These are phyloP conservation scores for Aspergillus cejpii DNA, from an alignment of 2,329 filamentous ascomycete genomes.

Conservation along the genomic window DNA sequence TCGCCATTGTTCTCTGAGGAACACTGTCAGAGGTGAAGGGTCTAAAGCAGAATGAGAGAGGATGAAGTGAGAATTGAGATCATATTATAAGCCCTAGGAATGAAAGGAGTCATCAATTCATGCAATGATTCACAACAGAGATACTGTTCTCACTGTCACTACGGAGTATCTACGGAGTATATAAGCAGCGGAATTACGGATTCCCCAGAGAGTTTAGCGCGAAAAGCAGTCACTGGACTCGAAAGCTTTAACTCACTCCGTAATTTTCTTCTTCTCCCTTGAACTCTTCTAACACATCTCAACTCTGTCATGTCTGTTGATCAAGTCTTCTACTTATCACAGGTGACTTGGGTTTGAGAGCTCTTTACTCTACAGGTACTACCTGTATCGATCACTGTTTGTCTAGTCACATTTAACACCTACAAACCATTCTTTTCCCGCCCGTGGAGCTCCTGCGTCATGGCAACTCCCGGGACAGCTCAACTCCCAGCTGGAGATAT, in stretches of 20 bases:
- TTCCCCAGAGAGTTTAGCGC: slow-evolving; percentile 15
- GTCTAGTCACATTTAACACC: neutral
- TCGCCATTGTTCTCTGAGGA: slow-evolving; percentile 20
- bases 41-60: neutral
- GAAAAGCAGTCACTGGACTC: slow-evolving; percentile 3
- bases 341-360: neutral
- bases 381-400: neutral
- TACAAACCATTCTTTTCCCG: neutral
- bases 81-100: neutral
- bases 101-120: neutral
- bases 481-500: slow-evolving; percentile 29
- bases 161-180: too few species aligned
- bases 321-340: neutral
- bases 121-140: slow-evolving; percentile 5
- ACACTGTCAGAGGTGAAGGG: slow-evolving; percentile 2
- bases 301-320: neutral
- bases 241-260: slow-evolving; percentile 5
- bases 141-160: too few species aligned
- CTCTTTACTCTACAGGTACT: neutral
- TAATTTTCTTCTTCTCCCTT: slow-evolving; percentile 7
- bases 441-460: slow-evolving; percentile 18
- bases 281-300: slow-evolving; percentile 1
- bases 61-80: neutral
- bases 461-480: slow-evolving; percentile 29
- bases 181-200: too few species aligned